Evolutionary conservation across 305 asterid species (phyloP), one percentile per base, ranked within the genome.

Genomic region (Solanum hybrid): DNA sequence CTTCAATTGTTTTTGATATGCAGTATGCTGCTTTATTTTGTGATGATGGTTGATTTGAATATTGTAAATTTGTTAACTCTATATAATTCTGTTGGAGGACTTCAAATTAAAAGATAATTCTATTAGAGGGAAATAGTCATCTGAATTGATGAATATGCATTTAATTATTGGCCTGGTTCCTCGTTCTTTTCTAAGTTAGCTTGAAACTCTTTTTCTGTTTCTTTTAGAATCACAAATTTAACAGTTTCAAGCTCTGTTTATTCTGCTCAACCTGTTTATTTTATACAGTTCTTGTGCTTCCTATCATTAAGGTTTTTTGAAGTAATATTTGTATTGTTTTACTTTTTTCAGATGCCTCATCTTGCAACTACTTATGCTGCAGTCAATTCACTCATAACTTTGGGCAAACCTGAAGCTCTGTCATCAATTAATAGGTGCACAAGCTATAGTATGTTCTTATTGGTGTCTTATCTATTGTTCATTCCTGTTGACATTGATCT

Each of bases 341-440:
- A 10, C 69, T 36, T 31, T 76, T 89, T 42, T 91, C 94, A 97
- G 99, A 90, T 97, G 98, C 99, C 99, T 92, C 99, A 97, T 95
- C 95, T 97, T 20, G 99, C 99, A 86, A 97, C 99, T 90, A 97
- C 99, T 87, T 97, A 96, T 88, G 98, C 99, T 89, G 99, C 99
- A 51, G 92, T 95, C 88, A 96, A 96, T 92, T 85, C 98, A 85
- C 98, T 97, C 29, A 69, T 96, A 75, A 96, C 97, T 37, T 88
- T 97, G 92, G 98, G 99, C 46, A 94, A 98, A 88, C 89, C 92
- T 75, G 92, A 88, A 92, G 92, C 99, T 88, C 93, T 96, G 88
- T 93, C 97, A 88, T 96, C 98, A 88, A 96, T 96, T 86, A 91
- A 96, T 89, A 95, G 99, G 99, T 96, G 88, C 76, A 73, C 86